Percentiles rank a stretch among this genome's conserved stretches.
These are phyloP conservation scores for Aspergillus tubingensis DNA, from an alignment of 2,329 filamentous ascomycete genomes.

Conservation along the genomic window DNA sequence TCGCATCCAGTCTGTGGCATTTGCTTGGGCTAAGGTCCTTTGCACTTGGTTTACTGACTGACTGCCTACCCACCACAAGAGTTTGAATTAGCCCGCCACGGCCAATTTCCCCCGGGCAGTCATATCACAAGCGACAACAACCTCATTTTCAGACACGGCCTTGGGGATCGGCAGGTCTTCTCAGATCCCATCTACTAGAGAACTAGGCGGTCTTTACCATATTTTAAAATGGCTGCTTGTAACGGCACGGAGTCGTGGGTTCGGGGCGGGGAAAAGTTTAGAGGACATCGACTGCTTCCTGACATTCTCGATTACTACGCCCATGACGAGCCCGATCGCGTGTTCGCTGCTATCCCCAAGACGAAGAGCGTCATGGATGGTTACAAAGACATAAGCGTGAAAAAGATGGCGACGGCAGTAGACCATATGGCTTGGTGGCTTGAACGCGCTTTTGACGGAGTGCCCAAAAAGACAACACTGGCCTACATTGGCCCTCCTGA, in stretches of 20 bases:
- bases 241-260: not conserved
- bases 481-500: slow-evolving; percentile 1
- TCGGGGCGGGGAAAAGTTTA: not conserved
- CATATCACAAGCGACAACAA: not conserved
- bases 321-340: not conserved
- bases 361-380: not conserved
- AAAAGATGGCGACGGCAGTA: not conserved
- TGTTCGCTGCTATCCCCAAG: not conserved
- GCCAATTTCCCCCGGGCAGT: not conserved
- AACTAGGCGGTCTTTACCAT: not conserved
- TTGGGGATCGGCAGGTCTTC: too few species aligned
- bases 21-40: not conserved
- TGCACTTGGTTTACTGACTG: not conserved
- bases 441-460: not conserved
- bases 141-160: not conserved
- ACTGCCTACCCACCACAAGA: not conserved
- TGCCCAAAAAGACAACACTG: not conserved
- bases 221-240: not conserved
- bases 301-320: not conserved
- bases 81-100: not conserved
- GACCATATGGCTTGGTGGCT: not conserved
- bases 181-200: not conserved
- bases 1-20: not conserved
- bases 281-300: slow-evolving; percentile 1
- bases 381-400: not conserved